Evolutionary conservation across 2,329 filamentous ascomycete genomes (phyloP), one percentile per base, ranked within the genome.

Genomic region (Beauveria brongniartii): DNA sequence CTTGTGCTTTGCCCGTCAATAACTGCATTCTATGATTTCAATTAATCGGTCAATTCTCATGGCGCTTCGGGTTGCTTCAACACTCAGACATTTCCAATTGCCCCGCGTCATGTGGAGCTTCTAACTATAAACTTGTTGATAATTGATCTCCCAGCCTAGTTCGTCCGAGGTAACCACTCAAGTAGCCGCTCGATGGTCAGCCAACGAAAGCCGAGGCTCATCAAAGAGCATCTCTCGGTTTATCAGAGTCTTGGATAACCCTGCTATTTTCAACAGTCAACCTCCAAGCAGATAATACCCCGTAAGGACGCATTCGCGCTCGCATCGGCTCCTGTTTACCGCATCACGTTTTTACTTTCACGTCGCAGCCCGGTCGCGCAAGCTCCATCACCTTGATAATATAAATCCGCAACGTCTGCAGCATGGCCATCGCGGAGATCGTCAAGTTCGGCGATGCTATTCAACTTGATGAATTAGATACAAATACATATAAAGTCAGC

Each of bases 401-500:
- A 56, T 18, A n/a, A 22, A 40, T 9, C 7, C n/a, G 26, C 55
- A 16, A 28, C 16, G 9, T 37, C 18, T 10, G 43, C 43, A 28
- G 18, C 30, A 58, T 58, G 55, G 46, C 46, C 5, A 8, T 24
- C 24, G 22, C 44, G 12, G 24, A 51, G 8, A 9, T 58, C 22
- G 46, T 50, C 46, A 51, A 51, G n/a, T 66, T 66, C 9, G 46
- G 59, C 26, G 62, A 69, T 5, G 69, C 67, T n/a, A 66, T 47
- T 9, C 54, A 55, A 7, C 59, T 68, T 18, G 56, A 67, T 20
- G 62, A 58, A 51, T 62, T 71, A 1, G 69, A 69, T 59, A 62
- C 65, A 0, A 64, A 68, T 44, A 67, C 65, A 8, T 71, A 69
- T 63, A 59, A 52, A 22, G 65, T 65, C 37, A 61, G 65, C 22